These are phyloP conservation scores for Ogataea sp. DNA, from an alignment of 805 yeast species.

Conservation along the genomic window DNA sequence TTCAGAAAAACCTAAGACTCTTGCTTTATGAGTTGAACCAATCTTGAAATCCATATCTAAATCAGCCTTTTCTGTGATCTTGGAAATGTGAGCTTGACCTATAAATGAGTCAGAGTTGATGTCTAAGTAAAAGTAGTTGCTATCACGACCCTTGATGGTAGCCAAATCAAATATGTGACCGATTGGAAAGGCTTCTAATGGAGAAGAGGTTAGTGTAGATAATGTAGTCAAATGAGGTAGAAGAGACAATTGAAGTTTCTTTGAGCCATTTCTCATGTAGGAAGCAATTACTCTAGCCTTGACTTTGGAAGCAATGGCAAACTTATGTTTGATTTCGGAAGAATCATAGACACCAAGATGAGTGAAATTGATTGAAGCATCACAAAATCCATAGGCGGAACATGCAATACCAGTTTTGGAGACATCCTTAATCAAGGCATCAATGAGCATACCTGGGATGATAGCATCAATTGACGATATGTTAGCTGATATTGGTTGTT, in stretches of 20 bases:
- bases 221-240: constrained; percentile 45
- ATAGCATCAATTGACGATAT: constrained; percentile 73
- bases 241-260: constrained; percentile 56
- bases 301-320: constrained; percentile 56
- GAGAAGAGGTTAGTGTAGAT: constrained; percentile 23
- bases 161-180: constrained; percentile 65
- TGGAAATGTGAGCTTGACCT: constrained; percentile 79
- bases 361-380: constrained; percentile 60
- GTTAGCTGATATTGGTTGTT: constrained; percentile 40
- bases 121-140: constrained; percentile 46
- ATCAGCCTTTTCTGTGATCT: constrained; percentile 41
- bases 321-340: constrained; percentile 49
- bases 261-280: constrained; percentile 38
- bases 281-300: constrained; percentile 67
- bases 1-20: constrained; percentile 63
- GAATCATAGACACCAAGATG: constrained; percentile 46
- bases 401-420: constrained; percentile 57
- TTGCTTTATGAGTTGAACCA: constrained; percentile 66
- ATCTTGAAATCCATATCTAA: constrained; percentile 41
- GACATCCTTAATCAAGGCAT: constrained; percentile 58
- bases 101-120: constrained; percentile 41
- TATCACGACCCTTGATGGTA: constrained; percentile 51
- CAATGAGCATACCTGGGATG: constrained; percentile 78
- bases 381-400: constrained; percentile 66
- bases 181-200: constrained; percentile 61